phyloP scores from a whole-genome alignment of 164 flowering plant species.

The Cinnamomum chago region DNA sequence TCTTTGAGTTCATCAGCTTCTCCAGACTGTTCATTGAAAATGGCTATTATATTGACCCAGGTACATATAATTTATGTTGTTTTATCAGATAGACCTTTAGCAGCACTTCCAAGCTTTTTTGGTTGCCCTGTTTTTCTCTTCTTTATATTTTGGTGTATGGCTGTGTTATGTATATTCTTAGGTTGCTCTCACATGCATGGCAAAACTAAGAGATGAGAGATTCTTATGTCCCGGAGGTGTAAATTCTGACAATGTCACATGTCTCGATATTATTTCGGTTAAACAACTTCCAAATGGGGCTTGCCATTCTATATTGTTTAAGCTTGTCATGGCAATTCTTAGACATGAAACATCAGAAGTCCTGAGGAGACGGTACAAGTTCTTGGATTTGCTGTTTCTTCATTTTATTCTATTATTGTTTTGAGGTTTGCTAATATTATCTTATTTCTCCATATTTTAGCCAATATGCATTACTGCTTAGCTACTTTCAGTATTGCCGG shows the following conservation, averaged over 20 bases:
- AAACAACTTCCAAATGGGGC: constrained; percentile 87
- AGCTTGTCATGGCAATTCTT: constrained; percentile 78
- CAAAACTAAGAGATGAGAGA: constrained; percentile 91
- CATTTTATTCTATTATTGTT: constrained; percentile 3
- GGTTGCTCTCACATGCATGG: constrained; percentile 98
- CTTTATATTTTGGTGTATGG: not conserved
- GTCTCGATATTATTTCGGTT: constrained; percentile 66
- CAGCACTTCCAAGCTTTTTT: not conserved
- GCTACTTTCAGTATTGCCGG: constrained; percentile 91
- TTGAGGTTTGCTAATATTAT: constrained; percentile 12
- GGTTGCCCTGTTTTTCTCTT: not conserved
- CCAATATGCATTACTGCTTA: constrained; percentile 88
- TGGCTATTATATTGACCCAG: constrained; percentile 85
- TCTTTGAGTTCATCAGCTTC: constrained; percentile 83
- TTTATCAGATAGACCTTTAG: not conserved
- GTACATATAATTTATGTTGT: constrained; percentile 23
- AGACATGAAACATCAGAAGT: constrained; percentile 83
- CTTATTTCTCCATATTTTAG: constrained; percentile 35
- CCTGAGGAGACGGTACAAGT: constrained; percentile 75
- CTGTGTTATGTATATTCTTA: constrained; percentile 18
- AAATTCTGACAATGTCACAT: constrained; percentile 68
- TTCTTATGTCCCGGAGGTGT: constrained; percentile 55
- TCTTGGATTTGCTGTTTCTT: not conserved
- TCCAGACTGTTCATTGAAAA: constrained; percentile 89
- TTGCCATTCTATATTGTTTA: constrained; percentile 76